Evolutionary conservation across 1,284 basidiomycete genomes (phyloP), one percentile per base, ranked within the genome.

Genomic region (Ustilago xerochloae): DNA sequence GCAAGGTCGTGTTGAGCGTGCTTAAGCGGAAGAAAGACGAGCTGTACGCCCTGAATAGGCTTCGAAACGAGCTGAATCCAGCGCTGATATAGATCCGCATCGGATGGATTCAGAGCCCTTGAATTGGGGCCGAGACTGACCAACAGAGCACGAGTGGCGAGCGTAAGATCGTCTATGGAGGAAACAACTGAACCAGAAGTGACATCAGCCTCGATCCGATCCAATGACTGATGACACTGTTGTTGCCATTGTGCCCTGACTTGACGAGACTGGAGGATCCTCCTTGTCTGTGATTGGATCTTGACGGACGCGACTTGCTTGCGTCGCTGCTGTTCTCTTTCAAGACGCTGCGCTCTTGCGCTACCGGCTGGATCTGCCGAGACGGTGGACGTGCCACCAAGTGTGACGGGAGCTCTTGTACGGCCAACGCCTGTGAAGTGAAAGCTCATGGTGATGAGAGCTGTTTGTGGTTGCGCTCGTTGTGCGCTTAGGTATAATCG

Each of bases 391-490:
- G 61, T 49, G 47, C 68, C 68, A 38, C 75, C 75, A 22, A 75
- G 68, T 16, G 62, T 68, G 43, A 78, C 73, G 8, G 56, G 50
- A 16, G 66, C 59, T 20, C 57, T 51, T 20, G 72, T 50, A 9
- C 64, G 58, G 24, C 64, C 58, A 28, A 65, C 63, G 45, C 75
- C 75, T 3, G 72, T 78, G 55, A 78, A 78, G 46, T 78, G 65
- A 48, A 72, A 78, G 59, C 65, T 65, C 74, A 76, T 76, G 3
- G 24, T 26, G 53, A 29, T 20, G 29, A 6, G 22, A 16, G 22
- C n/a, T 15, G 18, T 0, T 8, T 26, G 30, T 48, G n/a, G 20
- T n/a, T 39, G 35, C 5, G 22, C 22, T 10, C 1, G 18, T 13
- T 41, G 38, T 41, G 4, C 18, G 18, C 10, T n/a, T 41, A 9